These are phyloP conservation scores for Tetrahymena thermophila DNA, from an alignment of 73 alveolate species.

Conservation along the genomic window DNA sequence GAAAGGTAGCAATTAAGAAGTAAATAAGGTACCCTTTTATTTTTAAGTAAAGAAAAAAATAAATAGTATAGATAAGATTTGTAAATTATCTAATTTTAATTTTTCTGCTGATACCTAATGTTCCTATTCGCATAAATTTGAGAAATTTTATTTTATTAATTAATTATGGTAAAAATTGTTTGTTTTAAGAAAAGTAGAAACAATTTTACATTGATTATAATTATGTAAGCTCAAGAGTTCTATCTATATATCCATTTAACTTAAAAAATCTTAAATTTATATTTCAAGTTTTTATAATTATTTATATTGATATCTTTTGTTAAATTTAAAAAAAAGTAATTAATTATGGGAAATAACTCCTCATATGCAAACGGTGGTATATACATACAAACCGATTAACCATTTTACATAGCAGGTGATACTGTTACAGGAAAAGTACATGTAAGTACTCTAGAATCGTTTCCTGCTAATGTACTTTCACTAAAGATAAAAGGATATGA, in stretches of 20 bases:
- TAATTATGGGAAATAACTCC: not conserved
- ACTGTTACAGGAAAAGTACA: not conserved
- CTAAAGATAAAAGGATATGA: not conserved
- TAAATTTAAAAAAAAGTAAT: not conserved
- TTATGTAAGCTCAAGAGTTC: not conserved
- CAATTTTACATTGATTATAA: too few species aligned
- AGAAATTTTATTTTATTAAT: not conserved
- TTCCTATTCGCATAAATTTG: not conserved
- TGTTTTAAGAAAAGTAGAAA: too few species aligned
- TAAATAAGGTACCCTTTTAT: too few species aligned
- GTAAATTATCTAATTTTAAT: not conserved
- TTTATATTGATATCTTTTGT: not conserved
- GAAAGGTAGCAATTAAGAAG: too few species aligned
- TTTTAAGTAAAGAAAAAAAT: too few species aligned
- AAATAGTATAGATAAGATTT: too few species aligned
- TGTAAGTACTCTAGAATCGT: not conserved
- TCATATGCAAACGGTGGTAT: not conserved
- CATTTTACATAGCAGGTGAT: constrained; percentile 3
- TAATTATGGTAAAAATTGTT: not conserved
- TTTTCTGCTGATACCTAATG: not conserved
- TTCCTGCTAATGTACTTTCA: not conserved
- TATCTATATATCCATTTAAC: too few species aligned
- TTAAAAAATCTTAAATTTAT: too few species aligned
- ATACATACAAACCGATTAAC: not conserved
- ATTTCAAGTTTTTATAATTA: too few species aligned